These are phyloP conservation scores for Phoma sp. DNA, from an alignment of 2,329 filamentous ascomycete genomes.

Conservation along the genomic window DNA sequence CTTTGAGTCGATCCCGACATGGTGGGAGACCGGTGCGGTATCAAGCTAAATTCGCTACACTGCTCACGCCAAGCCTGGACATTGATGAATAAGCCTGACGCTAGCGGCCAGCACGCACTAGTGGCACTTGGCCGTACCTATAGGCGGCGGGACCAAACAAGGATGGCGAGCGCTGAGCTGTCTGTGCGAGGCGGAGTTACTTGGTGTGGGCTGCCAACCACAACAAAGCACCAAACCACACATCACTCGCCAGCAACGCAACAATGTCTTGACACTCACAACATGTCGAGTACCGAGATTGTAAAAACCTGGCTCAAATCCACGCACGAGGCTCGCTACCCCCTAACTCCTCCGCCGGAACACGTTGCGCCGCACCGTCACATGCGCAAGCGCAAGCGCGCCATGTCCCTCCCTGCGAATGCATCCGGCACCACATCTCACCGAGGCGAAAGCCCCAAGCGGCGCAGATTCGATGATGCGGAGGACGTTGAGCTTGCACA, in stretches of 20 bases:
- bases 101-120: too few relatives aligned
- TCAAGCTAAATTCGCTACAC: too few relatives aligned
- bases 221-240: neutral
- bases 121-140: too few relatives aligned
- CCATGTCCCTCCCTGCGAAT: conserved; percentile 20
- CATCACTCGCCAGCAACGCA: neutral
- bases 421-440: conserved; percentile 13
- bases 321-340: neutral
- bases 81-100: too few relatives aligned
- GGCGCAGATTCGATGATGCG: conserved; percentile 18
- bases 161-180: too few relatives aligned
- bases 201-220: neutral
- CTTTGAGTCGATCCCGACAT: too few relatives aligned
- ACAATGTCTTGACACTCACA: neutral
- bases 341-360: conserved; percentile 21
- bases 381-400: conserved; percentile 22
- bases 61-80: too few relatives aligned
- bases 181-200: too few relatives aligned
- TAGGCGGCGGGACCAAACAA: too few relatives aligned
- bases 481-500: conserved; percentile 22
- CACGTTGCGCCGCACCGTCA: conserved; percentile 6
- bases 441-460: conserved; percentile 21
- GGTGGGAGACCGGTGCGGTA: too few relatives aligned
- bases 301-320: conserved; percentile 8
- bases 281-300: neutral